Evolutionary conservation across 2,329 filamentous ascomycete genomes (phyloP), one percentile per base, ranked within the genome.

Genomic region (Phyllachora maydis): DNA sequence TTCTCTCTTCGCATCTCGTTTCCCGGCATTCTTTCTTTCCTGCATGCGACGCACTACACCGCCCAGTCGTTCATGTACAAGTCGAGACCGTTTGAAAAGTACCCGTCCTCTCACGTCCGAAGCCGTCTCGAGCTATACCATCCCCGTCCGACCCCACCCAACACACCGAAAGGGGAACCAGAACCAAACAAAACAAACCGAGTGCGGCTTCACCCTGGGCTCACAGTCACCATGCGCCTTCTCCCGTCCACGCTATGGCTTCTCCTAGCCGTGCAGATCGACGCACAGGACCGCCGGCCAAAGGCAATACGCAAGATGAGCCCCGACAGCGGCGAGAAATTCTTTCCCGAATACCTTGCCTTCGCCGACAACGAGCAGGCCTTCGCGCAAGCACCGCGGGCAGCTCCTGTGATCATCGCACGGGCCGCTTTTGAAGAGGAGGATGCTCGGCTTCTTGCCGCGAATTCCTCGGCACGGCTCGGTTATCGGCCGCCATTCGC

Each of bases 221-320:
- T n/a, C n/a, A n/a, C n/a, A n/a, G n/a, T n/a, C n/a, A 33, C 19
- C 14, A 63, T 61, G 57, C 47, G 41, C 29, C 34, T 45, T 21
- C 22, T 45, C 3, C 39, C 43, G 4, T 33, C 49, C 6, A 50
- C 54, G n/a, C 37, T 61, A 19, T 45, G 62, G 20, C 40, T 56
- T 10, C 45, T 65, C 13, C 35, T 59, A 21, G 40, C 49, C 3
- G 43, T 46, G 3, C 46, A 52, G 21, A 35, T 47, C 9, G 33
- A 36, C 3, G 47, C 49, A 16, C 42, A 43, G 14, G 39, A 39
- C 23, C 35, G 28, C 28, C 33, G 22, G 18, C 73, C 73, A 1
- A 59, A 63, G 2, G 75, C 65, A 1, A 56, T 83, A 26, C 65
- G 63, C 39, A 82, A 82, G 40, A 77, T 83, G 64, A 56, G 65